phyloP scores from a whole-genome alignment of 2,329 filamentous ascomycete genomes.

The Canariomyces notabilis region DNA sequence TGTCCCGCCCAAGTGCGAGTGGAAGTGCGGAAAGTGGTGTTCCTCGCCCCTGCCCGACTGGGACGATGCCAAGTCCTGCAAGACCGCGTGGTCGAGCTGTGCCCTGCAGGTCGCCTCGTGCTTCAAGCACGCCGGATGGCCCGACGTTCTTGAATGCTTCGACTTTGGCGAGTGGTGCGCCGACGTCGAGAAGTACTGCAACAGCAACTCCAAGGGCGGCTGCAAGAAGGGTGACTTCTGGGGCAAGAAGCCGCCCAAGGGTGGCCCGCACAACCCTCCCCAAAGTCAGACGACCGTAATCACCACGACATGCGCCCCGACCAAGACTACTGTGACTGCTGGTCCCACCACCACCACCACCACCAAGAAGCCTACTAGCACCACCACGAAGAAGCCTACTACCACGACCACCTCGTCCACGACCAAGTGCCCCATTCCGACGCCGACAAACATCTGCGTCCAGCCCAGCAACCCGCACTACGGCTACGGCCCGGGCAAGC shows the following conservation, averaged over 20 bases:
- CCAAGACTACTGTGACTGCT: no score
- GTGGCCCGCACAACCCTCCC: conserved; percentile 25
- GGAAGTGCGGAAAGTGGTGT: conserved; percentile 51
- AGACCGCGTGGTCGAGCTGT: conserved; percentile 40
- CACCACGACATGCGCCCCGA: no score
- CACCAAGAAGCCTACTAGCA: conserved; percentile 27
- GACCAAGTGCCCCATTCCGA: conserved; percentile 37
- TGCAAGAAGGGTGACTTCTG: conserved; percentile 41
- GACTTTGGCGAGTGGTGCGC: conserved; percentile 47
- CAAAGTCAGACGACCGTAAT: conserved; percentile 2
- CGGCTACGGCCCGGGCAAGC: conserved; percentile 62
- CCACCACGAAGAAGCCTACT: conserved; percentile 27
- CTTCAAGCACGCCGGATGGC: conserved; percentile 48
- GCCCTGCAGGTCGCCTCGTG: conserved; percentile 45
- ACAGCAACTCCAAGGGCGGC: conserved; percentile 22
- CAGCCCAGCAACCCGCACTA: conserved; percentile 52
- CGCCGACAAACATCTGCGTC: conserved; percentile 48
- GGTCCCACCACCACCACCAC: conserved; percentile 21
- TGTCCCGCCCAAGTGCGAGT: conserved; percentile 47
- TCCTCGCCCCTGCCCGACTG: conserved; percentile 46
- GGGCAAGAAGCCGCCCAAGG: conserved; percentile 37
- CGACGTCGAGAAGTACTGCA: conserved; percentile 42
- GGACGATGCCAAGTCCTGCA: conserved; percentile 39
- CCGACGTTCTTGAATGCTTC: conserved; percentile 45
- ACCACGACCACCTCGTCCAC: conserved; percentile 31